Conservation (phyloP, 805 yeast genomes). For the Ogataea populi-albae region DNA sequence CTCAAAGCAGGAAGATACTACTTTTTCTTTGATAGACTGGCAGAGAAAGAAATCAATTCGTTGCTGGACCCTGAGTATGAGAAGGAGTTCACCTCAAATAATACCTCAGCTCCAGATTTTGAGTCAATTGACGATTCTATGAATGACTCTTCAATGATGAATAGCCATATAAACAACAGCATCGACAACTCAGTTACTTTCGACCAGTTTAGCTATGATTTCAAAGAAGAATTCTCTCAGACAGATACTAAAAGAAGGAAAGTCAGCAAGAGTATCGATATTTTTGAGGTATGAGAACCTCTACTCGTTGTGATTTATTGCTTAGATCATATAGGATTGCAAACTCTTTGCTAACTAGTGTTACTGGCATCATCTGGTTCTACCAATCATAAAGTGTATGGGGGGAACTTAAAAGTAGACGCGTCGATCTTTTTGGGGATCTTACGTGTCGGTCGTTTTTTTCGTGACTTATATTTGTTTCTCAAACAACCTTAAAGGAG, state of each 20-base stretch:
- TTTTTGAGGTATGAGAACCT: constrained; percentile 17
- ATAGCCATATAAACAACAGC: constrained; percentile 1
- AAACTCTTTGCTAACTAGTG: too few relatives aligned
- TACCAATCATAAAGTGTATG: too few relatives aligned
- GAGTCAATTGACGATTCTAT: constrained; percentile 14
- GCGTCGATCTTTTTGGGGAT: too few relatives aligned
- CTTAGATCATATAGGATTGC: too few relatives aligned
- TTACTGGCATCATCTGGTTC: too few relatives aligned
- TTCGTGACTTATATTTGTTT: too few relatives aligned
- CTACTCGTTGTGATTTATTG: too few relatives aligned
- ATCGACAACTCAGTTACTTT: constrained; percentile 4
- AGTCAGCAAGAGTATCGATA: constrained; percentile 21
- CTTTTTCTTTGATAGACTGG: constrained; percentile 7
- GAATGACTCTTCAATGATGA: constrained; percentile 9
- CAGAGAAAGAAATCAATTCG: constrained; percentile 4
- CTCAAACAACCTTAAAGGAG: too few relatives aligned
- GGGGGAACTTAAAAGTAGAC: too few relatives aligned
- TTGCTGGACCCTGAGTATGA: constrained; percentile 11
- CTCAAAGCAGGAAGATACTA: constrained; percentile 16
- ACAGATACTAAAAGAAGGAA: constrained; percentile 14
- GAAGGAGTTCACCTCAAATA: background rate
- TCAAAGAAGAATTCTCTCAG: background rate
- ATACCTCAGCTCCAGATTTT: constrained; percentile 1
- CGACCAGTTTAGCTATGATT: constrained; percentile 2
- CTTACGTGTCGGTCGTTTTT: too few relatives aligned